Evolutionary conservation across 345 rosid genomes (phyloP), one percentile per base, ranked within the genome.

Genomic region (Populus ilicifolia): DNA sequence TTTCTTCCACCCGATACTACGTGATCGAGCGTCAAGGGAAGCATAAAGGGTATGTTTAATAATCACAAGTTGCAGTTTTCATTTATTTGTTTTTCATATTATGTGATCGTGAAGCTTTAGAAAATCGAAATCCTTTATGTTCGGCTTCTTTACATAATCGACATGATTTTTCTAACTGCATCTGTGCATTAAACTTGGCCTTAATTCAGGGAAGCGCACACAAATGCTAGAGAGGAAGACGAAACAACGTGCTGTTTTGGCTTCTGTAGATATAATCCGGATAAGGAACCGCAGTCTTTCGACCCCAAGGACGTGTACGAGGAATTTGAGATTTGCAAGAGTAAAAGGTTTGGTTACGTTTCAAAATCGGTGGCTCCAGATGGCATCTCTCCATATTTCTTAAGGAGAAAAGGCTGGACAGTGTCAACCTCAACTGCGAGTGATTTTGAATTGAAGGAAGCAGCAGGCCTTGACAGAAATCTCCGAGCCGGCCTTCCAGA

Each of bases 1-100:
- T 86, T 50, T 87, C 90, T 13, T 83, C 91, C 44, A 88, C 85
- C 82, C 73, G 64, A 27, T 74, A 75, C 68, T 78, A 78, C 30
- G 75, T 76, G 44, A 74, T 77, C 9, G 29, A 69, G 35, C 30
- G 69, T 23, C 25, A 25, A n/a, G 79, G 79, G 21, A 74, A 3
- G 72, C 72, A 74, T 11, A 64, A 64, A 74, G 81, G 80, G 78
- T 73, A 77, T 14, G 75, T 23, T 2, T 59, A 39, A 61, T 62
- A 23, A 2, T 27, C 67, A n/a, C 11, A 23, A n/a, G 0, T 10
- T 1, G 2, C 27, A 12, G 23, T 23, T 25, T 25, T 18, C 6
- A 27, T 27, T 63, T 63, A 13, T 63, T n/a, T 21, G 41, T 39
- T 39, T 39, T 39, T 9, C 41, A 39, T 39, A 2, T 39, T 39